A percentile compares a stretch with the other conserved stretches of the same genome.
Evolutionary conservation across 441 rosid genomes (phyloP).

Genomic region (Adansonia madagascariensis): DNA sequence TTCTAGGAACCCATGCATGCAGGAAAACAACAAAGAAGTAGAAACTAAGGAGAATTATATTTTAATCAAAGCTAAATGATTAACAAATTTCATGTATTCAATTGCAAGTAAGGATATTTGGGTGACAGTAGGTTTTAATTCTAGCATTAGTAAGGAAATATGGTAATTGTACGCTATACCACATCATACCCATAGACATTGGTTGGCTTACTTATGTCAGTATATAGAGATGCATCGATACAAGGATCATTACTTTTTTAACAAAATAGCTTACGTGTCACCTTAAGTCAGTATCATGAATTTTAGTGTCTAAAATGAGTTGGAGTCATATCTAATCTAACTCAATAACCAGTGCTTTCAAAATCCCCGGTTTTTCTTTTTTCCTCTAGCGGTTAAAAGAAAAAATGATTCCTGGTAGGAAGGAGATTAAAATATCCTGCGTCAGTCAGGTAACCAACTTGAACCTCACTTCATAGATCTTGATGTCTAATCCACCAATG

Average conservation of each 20-base stretch:
- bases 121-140: background rate
- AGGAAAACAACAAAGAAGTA: background rate
- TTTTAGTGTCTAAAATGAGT: background rate
- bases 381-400: background rate
- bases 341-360: background rate
- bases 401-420: background rate
- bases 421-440: background rate
- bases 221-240: background rate
- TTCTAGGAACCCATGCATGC: background rate
- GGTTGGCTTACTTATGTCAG: background rate
- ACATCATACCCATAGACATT: background rate
- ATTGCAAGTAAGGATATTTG: background rate
- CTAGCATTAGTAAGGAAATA: background rate
- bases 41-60: background rate
- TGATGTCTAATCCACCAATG: background rate
- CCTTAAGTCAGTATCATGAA: background rate
- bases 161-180: background rate
- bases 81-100: background rate
- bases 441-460: background rate
- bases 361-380: background rate
- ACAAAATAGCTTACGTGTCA: background rate
- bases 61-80: background rate
- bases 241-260: background rate
- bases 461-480: background rate
- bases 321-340: background rate